phyloP scores from a whole-genome alignment of 306 rosid genomes.

The Quillaja saponaria region DNA sequence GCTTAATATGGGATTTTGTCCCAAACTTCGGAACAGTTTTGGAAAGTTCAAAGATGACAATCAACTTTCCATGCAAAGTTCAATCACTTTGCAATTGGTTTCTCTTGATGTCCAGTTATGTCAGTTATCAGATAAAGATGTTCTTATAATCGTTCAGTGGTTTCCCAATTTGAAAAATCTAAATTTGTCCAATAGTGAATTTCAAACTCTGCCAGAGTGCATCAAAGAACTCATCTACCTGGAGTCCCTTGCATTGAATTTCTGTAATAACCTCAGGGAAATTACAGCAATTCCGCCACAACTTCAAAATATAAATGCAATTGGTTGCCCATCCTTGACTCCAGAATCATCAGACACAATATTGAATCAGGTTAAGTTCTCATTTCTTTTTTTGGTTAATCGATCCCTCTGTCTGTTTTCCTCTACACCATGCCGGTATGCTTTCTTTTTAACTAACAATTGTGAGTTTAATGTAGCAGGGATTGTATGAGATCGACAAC shows the following conservation, averaged over 20 bases:
- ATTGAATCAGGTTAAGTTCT: slow-evolving; percentile 19
- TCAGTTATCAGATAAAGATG: slow-evolving; percentile 20
- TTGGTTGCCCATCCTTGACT: not conserved
- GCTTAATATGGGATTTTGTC: too few relatives aligned
- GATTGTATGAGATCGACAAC: too few relatives aligned
- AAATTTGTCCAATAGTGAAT: not conserved
- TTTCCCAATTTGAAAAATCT: slow-evolving; percentile 8
- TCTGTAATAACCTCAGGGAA: slow-evolving; percentile 4
- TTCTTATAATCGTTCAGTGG: not conserved
- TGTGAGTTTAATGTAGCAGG: too few relatives aligned
- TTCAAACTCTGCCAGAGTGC: slow-evolving; percentile 17
- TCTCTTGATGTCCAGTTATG: not conserved
- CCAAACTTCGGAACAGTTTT: too few relatives aligned
- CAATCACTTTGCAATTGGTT: too few relatives aligned
- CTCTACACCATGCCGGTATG: too few relatives aligned
- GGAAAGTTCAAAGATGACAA: too few relatives aligned
- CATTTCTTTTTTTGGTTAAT: not conserved
- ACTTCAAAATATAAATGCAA: not conserved
- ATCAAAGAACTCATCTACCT: slow-evolving; percentile 19
- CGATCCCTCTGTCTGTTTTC: not conserved
- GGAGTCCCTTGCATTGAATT: not conserved
- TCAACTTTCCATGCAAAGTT: too few relatives aligned
- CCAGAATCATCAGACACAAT: not conserved
- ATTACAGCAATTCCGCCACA: slow-evolving; percentile 17
- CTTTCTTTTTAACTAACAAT: too few relatives aligned